A percentile compares a stretch with the other conserved stretches of the same genome.
Evolutionary conservation across 768 basidiomycete species (phyloP).

Genomic region (Termitomyces heimii): DNA sequence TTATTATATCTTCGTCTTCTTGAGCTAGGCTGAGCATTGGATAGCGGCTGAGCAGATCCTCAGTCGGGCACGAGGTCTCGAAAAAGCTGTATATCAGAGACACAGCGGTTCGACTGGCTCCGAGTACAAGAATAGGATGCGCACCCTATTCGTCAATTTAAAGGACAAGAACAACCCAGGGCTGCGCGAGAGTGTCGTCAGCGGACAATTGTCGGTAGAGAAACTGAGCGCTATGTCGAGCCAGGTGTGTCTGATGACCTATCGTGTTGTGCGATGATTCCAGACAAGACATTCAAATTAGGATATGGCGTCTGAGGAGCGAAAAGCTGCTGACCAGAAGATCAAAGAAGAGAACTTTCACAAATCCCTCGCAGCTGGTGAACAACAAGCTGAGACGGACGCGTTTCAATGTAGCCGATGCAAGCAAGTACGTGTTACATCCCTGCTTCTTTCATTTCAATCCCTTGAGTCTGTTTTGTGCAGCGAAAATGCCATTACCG

Average conservation of each 20-base stretch:
- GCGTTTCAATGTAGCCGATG: constrained; percentile 96
- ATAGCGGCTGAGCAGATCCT: constrained; percentile 68
- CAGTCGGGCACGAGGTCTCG: constrained; percentile 61
- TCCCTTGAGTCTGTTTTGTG: neutral
- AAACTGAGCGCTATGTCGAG: constrained; percentile 78
- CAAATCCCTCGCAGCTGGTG: constrained; percentile 84
- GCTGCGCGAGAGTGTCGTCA: constrained; percentile 78
- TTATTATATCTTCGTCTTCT: neutral
- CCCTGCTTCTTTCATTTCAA: neutral
- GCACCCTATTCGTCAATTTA: constrained; percentile 86
- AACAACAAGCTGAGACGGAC: constrained; percentile 91
- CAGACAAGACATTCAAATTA: constrained; percentile 20
- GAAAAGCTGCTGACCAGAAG: constrained; percentile 76
- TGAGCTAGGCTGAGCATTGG: neutral
- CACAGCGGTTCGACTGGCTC: constrained; percentile 32
- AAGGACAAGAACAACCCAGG: constrained; percentile 93
- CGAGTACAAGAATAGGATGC: constrained; percentile 73
- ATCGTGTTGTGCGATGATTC: neutral
- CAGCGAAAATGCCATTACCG: constrained; percentile 87
- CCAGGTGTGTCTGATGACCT: constrained; percentile 41
- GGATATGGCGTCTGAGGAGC: constrained; percentile 96
- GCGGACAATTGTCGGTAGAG: constrained; percentile 67
- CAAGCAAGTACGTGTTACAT: constrained; percentile 58
- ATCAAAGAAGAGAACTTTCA: constrained; percentile 85
- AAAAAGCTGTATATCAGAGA: constrained; percentile 54